Conservation (phyloP, 2,329 filamentous ascomycete species). For the Monosporascus sp. region DNA sequence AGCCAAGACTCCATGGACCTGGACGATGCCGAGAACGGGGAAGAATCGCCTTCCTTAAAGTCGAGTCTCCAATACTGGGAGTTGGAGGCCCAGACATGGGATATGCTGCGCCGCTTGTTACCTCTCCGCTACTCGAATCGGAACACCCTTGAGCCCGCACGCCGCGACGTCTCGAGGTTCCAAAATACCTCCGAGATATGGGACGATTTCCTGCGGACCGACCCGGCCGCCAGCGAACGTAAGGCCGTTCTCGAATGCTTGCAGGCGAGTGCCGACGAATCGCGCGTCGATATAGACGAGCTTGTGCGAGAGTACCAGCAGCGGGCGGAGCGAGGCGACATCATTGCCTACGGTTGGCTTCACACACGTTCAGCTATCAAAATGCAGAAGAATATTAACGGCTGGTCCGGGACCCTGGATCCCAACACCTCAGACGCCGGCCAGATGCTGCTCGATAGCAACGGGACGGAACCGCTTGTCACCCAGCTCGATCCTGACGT, state of each 20-base stretch:
- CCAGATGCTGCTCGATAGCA: constrained; percentile 50
- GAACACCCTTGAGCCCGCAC: constrained; percentile 27
- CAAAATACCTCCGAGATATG: constrained; percentile 38
- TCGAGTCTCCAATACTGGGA: constrained; percentile 62
- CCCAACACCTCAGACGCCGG: constrained; percentile 53
- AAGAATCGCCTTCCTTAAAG: constrained; percentile 18
- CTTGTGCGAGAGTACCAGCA: constrained; percentile 71
- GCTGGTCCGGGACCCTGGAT: constrained; percentile 60
- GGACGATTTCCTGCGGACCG: constrained; percentile 68
- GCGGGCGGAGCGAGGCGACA: constrained; percentile 71
- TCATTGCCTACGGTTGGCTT: constrained; percentile 85
- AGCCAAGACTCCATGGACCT: constrained; percentile 49
- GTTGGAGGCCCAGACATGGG: constrained; percentile 86
- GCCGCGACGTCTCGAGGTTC: constrained; percentile 25
- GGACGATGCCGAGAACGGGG: constrained; percentile 41
- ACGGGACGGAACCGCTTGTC: constrained; percentile 60
- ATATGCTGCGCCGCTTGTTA: constrained; percentile 71
- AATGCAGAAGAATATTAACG: constrained; percentile 73
- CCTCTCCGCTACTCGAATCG: constrained; percentile 56
- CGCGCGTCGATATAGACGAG: constrained; percentile 66
- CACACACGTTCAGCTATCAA: constrained; percentile 90
- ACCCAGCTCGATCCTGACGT: constrained; percentile 93
- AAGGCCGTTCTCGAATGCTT: constrained; percentile 81
- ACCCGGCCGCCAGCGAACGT: constrained; percentile 71
- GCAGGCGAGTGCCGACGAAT: constrained; percentile 64